Base-by-base conservation (phyloP, 345 rosid genomes). In the Brassica cretica region DNA sequence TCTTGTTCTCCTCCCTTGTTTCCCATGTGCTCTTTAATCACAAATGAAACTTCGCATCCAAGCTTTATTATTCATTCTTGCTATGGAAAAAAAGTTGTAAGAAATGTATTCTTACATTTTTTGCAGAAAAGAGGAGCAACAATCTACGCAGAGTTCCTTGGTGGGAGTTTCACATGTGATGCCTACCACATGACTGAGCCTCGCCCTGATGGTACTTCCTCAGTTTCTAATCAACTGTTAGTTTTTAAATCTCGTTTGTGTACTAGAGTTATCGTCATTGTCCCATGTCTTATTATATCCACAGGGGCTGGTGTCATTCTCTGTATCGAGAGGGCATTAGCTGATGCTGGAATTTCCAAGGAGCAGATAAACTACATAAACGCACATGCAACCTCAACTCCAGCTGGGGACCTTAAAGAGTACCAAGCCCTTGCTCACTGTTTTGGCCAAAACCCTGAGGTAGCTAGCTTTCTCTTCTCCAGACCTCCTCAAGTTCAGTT, bases 141-240 rank as follows among this genome's bases (percentile, higher is more conserved):
- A 65, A 92, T 94, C 81, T 89, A 90, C 68, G 98, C 97, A 46
- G 98, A 94, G 78, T 92, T 90, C 85, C 87, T 89, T 41, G 98
- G 98, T 80, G 98, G 98, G 84, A 91, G 93, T 84, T 90, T 90
- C 84, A 88, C 94, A 30, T 88, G 90, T 74, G 98, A 94, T 92
- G 98, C 98, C 27, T 88, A 92, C 85, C 98, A 94, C 84, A 88
- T 89, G 91, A 92, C 98, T 14, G 97, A 94, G 85, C 98, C 98
- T 21, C 94, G 58, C 51, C 97, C 98, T 74, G 93, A 92, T 84
- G 97, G 98, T 91, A 85, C 76, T 56, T 71, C 59, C 65, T 33
- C 0, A 73, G 30, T 67, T 32, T 64, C 66, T 44, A 58, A 1
- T 10, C 58, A 24, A 32, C 41, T 67, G 2, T 24, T 66, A 24